A percentile compares a stretch with the other conserved stretches of the same genome.
Conservation (phyloP, 225 moss, liverwort and hornwort genomes). For the Pseudoscleropodium purum region DNA sequence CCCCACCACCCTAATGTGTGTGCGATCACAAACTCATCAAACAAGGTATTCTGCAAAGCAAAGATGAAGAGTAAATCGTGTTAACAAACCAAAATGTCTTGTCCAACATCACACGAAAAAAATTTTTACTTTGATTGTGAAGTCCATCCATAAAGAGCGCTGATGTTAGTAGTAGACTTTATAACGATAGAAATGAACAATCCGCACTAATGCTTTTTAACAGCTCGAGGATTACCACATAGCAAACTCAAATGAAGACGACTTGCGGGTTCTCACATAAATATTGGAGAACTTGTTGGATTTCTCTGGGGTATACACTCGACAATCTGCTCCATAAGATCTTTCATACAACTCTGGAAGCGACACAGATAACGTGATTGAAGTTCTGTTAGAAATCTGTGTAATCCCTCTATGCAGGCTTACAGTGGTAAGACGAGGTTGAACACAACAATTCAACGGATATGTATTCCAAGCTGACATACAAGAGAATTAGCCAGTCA, state of each 20-base stretch:
- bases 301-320: constrained; percentile 86
- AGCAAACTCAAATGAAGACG: neutral
- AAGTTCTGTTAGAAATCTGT: neutral
- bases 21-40: constrained; percentile 96
- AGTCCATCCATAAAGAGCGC: neutral
- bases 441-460: neutral
- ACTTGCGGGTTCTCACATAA: constrained; percentile 32
- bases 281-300: constrained; percentile 73
- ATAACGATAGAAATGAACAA: neutral
- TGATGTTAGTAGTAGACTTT: neutral
- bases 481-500: neutral
- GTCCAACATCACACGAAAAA: neutral
- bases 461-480: neutral
- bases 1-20: constrained; percentile 97
- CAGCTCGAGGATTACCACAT: neutral
- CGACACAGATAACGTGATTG: neutral
- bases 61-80: neutral
- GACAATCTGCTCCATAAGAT: constrained; percentile 85
- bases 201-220: neutral
- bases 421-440: neutral
- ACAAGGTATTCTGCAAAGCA: constrained; percentile 63
- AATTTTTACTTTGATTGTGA: neutral
- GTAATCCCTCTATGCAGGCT: neutral
- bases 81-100: neutral
- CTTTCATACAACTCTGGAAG: constrained; percentile 69